These are phyloP conservation scores for Yamagishiella unicocca DNA, from an alignment of 139 green algal species.

Conservation along the genomic window DNA sequence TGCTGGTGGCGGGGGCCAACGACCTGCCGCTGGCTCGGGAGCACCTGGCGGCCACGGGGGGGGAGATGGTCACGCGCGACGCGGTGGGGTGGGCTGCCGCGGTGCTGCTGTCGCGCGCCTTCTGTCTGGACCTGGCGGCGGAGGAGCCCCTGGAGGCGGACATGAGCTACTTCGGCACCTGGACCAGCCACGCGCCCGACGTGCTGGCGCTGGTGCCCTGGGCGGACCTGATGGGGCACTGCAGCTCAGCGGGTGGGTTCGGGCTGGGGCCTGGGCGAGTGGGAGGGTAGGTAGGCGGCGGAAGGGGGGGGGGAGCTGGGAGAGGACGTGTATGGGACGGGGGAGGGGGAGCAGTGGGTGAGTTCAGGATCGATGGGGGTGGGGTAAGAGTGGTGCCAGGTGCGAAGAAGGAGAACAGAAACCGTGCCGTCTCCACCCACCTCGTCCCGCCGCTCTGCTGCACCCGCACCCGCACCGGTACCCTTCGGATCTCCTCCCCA, in stretches of 20 bases:
- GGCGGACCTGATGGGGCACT: slow-evolving; percentile 74
- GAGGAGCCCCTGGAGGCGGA: slow-evolving; percentile 51
- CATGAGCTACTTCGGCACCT: slow-evolving; percentile 50
- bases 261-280: too few species aligned
- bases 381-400: too few species aligned
- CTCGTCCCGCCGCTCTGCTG: too few species aligned
- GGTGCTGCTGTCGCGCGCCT: slow-evolving; percentile 65
- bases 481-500: too few species aligned
- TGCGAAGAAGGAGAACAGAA: too few species aligned
- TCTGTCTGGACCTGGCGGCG: slow-evolving; percentile 61
- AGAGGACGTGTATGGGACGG: too few species aligned
- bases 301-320: background rate
- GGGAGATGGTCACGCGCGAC: slow-evolving; percentile 46
- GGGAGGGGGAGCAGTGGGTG: too few species aligned
- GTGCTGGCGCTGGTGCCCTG: slow-evolving; percentile 74
- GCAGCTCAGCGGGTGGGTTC: slow-evolving; percentile 66
- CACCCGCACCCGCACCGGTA: too few species aligned
- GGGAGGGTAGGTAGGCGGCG: too few species aligned
- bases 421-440: too few species aligned
- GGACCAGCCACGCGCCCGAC: slow-evolving; percentile 44
- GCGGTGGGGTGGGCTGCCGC: slow-evolving; percentile 69
- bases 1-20: slow-evolving; percentile 62
- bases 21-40: slow-evolving; percentile 51
- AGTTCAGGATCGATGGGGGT: too few species aligned
- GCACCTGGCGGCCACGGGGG: background rate